phyloP scores from a whole-genome alignment of 352 stramenopile species.

The Phytophthora hibernalis region DNA sequence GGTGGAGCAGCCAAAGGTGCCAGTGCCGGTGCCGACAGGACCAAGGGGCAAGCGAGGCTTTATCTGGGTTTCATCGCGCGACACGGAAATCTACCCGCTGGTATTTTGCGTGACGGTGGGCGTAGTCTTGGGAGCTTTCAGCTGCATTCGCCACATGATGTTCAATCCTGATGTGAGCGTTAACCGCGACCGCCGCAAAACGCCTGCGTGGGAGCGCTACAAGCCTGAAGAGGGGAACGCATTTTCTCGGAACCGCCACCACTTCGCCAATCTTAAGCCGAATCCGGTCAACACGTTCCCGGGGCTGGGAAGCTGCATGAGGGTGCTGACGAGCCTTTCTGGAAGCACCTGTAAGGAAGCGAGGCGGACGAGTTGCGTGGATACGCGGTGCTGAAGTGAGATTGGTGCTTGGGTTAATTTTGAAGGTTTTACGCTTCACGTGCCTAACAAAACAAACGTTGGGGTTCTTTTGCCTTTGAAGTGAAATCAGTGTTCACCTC shows the following conservation, averaged over 20 bases:
- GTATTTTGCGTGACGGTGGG: conserved; percentile 38
- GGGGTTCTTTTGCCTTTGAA: neutral
- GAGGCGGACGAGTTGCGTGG: neutral
- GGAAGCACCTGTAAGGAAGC: conserved; percentile 12
- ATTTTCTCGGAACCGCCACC: conserved; percentile 37
- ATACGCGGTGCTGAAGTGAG: neutral
- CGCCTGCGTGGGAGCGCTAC: conserved; percentile 41
- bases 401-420: neutral
- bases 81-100: conserved; percentile 43
- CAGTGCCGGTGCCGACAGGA: conserved; percentile 30
- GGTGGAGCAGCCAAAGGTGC: conserved; percentile 31
- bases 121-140: conserved; percentile 29
- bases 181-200: conserved; percentile 37
- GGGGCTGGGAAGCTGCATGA: conserved; percentile 26
- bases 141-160: conserved; percentile 27
- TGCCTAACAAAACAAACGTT: neutral
- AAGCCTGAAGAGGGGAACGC: conserved; percentile 31
- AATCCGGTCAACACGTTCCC: conserved; percentile 44
- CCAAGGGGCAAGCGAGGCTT: conserved; percentile 25
- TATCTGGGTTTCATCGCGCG: conserved; percentile 37
- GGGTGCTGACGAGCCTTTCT: conserved; percentile 14
- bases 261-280: conserved; percentile 37
- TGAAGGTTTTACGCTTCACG: neutral
- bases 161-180: conserved; percentile 45
- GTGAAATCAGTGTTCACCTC: neutral